Evolutionary conservation across 345 rosid species (phyloP).

Genomic region (Hibiscus syriacus): DNA sequence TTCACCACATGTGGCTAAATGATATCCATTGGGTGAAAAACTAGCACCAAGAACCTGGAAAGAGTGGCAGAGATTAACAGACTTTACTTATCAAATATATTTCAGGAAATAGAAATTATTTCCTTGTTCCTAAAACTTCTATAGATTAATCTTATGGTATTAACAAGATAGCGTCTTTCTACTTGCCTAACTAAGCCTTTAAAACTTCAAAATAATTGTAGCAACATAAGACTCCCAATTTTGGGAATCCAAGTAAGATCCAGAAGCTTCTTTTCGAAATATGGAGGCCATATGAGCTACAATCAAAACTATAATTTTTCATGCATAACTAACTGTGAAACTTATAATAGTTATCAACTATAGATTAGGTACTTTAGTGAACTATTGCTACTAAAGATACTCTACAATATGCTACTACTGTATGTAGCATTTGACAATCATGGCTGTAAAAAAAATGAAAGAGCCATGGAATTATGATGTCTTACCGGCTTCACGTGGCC

Average conservation of each 20-base stretch:
- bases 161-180: neutral
- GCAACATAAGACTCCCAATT: neutral
- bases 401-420: neutral
- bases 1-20: conserved; percentile 91
- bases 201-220: neutral
- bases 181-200: neutral
- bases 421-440: neutral
- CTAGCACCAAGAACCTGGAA: conserved; percentile 72
- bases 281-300: neutral
- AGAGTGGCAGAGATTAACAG: conserved; percentile 9
- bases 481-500: conserved; percentile 94
- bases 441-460: neutral
- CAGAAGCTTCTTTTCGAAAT: neutral
- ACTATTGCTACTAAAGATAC: neutral
- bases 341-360: neutral
- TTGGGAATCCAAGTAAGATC: neutral
- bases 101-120: neutral
- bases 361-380: neutral
- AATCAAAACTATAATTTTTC: neutral
- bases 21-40: conserved; percentile 97
- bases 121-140: neutral
- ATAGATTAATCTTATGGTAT: neutral
- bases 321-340: neutral
- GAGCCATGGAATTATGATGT: neutral
- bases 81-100: neutral